Evolutionary conservation across 108 stramenopile species (phyloP), one percentile per base, ranked within the genome.

Genomic region (Nitzschia putrida): DNA sequence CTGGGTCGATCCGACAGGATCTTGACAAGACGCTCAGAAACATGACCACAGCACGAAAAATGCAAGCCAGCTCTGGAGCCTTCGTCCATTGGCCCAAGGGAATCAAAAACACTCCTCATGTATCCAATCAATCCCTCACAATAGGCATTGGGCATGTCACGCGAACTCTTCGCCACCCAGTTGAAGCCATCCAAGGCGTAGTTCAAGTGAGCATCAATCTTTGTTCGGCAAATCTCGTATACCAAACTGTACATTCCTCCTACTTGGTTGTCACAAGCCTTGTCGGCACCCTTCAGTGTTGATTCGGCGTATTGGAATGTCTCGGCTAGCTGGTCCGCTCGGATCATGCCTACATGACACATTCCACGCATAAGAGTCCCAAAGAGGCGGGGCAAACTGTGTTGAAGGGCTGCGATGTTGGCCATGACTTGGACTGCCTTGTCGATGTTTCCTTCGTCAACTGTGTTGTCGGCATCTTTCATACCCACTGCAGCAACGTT

Each of bases 1-100:
- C 56, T 60, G 25, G 79, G 67, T 37, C 71, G 64, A 26, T 87
- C 89, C 23, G 91, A 79, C 43, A 95, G 60, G 40, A 91, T 57
- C 52, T 85, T 87, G 47, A 91, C 94, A 20, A 95, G 61, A 7
- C 91, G 89, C 43, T 95, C 94, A 10, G 89, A 80, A 3, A 95
- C 86, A 63, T 95, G 94, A 37, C 94, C 94, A 74, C 91, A 95
- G 49, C 91, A 92, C n/a, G 91, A 92, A 63, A 95, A 95, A 66
- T 95, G 94, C 41, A 95, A 71, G 42, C 94, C 94, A 47, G 86
- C 86, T 52, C 89, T 47, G 0, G 94, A 95, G 23, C 94, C 94
- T 68, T 95, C 94, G 68, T 92, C 91, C 89, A 95, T 92, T 10
- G 91, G 86, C n/a, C 91, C 90, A 13, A 95, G 73, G 10, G 85